Evolutionary conservation across 2,329 filamentous ascomycete species (phyloP).

Genomic region (Alternaria burnsii): DNA sequence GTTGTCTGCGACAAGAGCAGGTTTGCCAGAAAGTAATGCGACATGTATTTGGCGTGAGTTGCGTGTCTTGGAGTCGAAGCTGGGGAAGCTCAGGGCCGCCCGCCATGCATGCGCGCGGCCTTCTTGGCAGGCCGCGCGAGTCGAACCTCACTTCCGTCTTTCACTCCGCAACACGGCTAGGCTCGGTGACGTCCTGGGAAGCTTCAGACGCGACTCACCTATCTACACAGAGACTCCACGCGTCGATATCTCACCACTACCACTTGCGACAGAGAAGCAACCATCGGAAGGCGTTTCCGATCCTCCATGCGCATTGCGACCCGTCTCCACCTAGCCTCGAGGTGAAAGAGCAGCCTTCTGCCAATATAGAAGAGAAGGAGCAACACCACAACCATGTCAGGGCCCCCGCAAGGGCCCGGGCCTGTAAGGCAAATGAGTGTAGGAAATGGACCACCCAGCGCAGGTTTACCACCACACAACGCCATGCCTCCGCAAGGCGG

Average conservation of each 20-base stretch:
- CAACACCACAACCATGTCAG: conserved; percentile 43
- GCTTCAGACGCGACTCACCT: conserved; percentile 9
- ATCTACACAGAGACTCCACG: conserved; percentile 6
- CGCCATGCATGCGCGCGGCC: conserved; percentile 13
- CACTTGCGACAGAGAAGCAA: conserved; percentile 3
- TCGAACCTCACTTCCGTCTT: conserved; percentile 35
- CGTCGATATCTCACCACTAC: background rate
- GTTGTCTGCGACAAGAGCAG: background rate
- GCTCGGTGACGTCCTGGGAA: conserved; percentile 12
- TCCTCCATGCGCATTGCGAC: conserved; percentile 30
- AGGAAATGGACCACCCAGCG: conserved; percentile 53
- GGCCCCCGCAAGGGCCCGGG: conserved; percentile 47
- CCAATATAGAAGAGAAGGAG: conserved; percentile 31
- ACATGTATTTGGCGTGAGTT: background rate
- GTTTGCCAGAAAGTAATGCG: conserved; percentile 1
- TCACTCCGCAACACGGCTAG: conserved; percentile 29
- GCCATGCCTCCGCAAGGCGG: conserved; percentile 59
- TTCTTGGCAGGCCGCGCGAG: conserved; percentile 31
- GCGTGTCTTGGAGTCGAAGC: conserved; percentile 3
- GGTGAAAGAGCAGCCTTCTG: conserved; percentile 30
- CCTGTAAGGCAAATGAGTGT: conserved; percentile 52
- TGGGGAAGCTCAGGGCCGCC: conserved; percentile 11
- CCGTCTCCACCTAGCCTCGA: conserved; percentile 21
- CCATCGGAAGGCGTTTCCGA: background rate
- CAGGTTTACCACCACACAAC: conserved; percentile 49